phyloP scores from a whole-genome alignment of 2,329 filamentous ascomycete genomes.

The Massarina eburnea region DNA sequence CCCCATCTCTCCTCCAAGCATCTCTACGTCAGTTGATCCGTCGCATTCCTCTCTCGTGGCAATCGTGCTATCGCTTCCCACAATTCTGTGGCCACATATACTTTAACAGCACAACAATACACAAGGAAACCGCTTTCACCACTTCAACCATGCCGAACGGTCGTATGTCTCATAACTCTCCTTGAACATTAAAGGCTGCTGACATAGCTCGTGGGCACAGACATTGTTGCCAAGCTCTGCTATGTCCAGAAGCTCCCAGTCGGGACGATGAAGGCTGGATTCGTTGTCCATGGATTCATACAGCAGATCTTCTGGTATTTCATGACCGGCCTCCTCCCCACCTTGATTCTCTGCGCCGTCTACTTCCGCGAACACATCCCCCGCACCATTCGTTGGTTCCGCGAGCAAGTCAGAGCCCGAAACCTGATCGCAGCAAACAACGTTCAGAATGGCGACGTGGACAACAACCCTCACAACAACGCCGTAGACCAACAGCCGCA shows the following conservation, averaged over 20 bases:
- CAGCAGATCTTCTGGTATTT: background rate
- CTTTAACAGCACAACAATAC: too few relatives aligned
- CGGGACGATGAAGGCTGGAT: background rate
- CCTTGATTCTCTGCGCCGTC: background rate
- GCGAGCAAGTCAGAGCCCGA: too few relatives aligned
- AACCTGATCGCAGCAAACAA: too few relatives aligned
- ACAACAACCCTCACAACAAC: too few relatives aligned
- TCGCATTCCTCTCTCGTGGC: too few relatives aligned
- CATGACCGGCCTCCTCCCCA: background rate
- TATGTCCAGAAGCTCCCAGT: background rate
- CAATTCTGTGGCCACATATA: too few relatives aligned
- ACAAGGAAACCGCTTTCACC: background rate
- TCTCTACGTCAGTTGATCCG: too few relatives aligned
- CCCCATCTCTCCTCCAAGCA: too few relatives aligned
- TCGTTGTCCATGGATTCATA: too few relatives aligned
- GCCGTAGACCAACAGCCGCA: background rate
- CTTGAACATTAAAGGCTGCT: background rate
- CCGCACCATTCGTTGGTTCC: background rate
- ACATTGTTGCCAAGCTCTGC: background rate
- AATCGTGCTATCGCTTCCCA: too few relatives aligned
- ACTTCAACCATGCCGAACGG: background rate
- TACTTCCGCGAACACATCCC: background rate
- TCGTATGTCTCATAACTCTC: background rate
- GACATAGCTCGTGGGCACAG: background rate
- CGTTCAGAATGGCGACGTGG: too few relatives aligned